Percentiles rank a stretch among this genome's conserved stretches.
phyloP scores from a whole-genome alignment of 805 yeast genomes.

The Hanseniaspora lindneri region DNA sequence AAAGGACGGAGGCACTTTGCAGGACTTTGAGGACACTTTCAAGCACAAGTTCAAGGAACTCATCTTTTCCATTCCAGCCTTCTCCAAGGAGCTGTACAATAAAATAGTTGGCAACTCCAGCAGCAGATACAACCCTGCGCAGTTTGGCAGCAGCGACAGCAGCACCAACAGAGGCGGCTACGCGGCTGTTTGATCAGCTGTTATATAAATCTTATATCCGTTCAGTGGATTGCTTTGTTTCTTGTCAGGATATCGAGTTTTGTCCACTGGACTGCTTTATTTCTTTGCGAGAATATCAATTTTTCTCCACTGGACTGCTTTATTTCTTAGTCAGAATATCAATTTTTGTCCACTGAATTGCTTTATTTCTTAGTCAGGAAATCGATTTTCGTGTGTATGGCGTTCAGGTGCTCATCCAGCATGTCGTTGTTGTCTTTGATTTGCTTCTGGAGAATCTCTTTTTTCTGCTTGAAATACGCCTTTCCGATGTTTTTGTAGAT shows the following conservation, averaged over 20 bases:
- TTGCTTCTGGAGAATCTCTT: constrained; percentile 36
- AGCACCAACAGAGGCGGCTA: constrained; percentile 65
- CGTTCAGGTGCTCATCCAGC: constrained; percentile 46
- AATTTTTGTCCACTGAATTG: no score
- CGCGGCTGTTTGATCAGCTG: constrained; percentile 58
- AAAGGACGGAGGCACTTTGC: constrained; percentile 52
- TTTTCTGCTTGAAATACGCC: constrained; percentile 40
- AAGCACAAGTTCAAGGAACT: constrained; percentile 54
- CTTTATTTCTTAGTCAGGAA: constrained; percentile 49
- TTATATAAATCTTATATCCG: background rate
- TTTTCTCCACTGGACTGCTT: no score
- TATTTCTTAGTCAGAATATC: background rate
- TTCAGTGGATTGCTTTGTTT: no score
- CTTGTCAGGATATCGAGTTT: no score
- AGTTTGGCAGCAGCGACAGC: constrained; percentile 23
- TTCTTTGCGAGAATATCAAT: no score
- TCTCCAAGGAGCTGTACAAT: constrained; percentile 53
- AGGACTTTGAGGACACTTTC: constrained; percentile 64
- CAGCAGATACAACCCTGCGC: constrained; percentile 7
- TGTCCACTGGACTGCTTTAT: no score
- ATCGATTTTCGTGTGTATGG: constrained; percentile 53
- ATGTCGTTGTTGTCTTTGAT: constrained; percentile 42
- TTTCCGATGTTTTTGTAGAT: constrained; percentile 86
- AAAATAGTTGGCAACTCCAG: constrained; percentile 46
- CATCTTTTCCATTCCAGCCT: constrained; percentile 48